These are phyloP conservation scores for Phytopythium helicoides DNA, from an alignment of 352 stramenopile genomes.

Conservation along the genomic window DNA sequence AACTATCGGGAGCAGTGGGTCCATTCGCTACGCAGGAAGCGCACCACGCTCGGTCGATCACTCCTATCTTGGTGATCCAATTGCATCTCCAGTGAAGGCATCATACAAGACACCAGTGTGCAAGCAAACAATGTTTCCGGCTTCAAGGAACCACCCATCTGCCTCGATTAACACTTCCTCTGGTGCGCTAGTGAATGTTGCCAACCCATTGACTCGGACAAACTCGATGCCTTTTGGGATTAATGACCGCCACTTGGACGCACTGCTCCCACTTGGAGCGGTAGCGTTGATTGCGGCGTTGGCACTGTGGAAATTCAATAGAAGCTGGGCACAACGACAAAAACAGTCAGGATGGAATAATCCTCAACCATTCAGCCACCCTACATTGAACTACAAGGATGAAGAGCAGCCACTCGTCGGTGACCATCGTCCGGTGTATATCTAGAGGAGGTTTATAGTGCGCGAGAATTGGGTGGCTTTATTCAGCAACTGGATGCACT, in stretches of 20 bases:
- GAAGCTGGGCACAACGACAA: not conserved
- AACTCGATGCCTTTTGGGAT: not conserved
- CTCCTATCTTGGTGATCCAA: not conserved
- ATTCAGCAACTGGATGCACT: too few relatives aligned
- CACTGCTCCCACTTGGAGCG: not conserved
- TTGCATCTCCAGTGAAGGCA: not conserved
- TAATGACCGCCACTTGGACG: not conserved
- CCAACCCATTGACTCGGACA: too few relatives aligned
- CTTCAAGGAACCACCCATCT: too few relatives aligned
- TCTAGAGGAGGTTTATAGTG: too few relatives aligned
- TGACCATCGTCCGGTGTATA: conserved; percentile 1
- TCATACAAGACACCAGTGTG: not conserved
- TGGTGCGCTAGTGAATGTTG: not conserved
- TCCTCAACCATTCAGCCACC: not conserved
- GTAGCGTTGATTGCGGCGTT: conserved; percentile 2
- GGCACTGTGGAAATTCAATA: conserved; percentile 2
- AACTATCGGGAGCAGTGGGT: not conserved
- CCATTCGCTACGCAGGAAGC: not conserved
- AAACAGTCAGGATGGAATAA: not conserved
- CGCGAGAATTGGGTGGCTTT: too few relatives aligned
- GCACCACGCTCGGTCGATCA: not conserved
- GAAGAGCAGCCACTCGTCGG: conserved; percentile 3
- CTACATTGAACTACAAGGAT: not conserved
- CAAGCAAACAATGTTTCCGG: not conserved
- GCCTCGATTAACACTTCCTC: not conserved